These are phyloP conservation scores for Talaromyces sp. DNA, from an alignment of 2,329 filamentous ascomycete genomes.

Conservation along the genomic window DNA sequence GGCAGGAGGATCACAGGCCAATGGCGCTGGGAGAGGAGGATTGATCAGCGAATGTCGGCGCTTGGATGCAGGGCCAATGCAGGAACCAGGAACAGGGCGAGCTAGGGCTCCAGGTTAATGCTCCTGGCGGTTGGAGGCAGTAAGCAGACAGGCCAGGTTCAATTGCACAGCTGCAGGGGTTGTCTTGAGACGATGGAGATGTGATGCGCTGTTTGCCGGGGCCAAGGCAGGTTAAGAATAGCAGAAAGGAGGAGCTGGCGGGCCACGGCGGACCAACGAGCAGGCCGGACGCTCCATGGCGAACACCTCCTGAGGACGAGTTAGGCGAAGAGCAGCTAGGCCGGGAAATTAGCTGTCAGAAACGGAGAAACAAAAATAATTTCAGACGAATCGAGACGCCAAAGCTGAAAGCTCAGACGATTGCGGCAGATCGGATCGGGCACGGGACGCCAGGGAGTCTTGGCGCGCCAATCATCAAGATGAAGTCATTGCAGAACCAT, in stretches of 20 bases:
- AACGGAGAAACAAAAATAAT: background rate
- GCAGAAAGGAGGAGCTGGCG: background rate
- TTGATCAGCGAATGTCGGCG: conserved; percentile 4
- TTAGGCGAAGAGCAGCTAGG: background rate
- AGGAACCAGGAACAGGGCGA: conserved; percentile 3
- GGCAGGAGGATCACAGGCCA: background rate
- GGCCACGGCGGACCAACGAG: background rate
- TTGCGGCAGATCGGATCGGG: background rate
- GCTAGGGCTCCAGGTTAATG: background rate
- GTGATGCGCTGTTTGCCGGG: background rate
- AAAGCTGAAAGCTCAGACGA: background rate
- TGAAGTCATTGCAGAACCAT: no score
- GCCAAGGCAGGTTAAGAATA: background rate
- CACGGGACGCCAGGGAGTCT: background rate
- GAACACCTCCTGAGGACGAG: background rate
- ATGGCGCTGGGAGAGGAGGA: conserved; percentile 1
- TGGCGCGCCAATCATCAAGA: background rate
- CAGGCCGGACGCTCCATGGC: background rate
- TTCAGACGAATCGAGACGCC: background rate
- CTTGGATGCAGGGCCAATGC: conserved; percentile 8
- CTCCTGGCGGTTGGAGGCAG: background rate
- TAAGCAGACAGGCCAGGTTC: background rate
- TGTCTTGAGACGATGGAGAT: background rate
- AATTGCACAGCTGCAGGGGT: background rate
- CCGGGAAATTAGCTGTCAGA: background rate